Base-by-base conservation (phyloP, 1,284 basidiomycete genomes). In the Cutaneotrichosporon sp. region DNA sequence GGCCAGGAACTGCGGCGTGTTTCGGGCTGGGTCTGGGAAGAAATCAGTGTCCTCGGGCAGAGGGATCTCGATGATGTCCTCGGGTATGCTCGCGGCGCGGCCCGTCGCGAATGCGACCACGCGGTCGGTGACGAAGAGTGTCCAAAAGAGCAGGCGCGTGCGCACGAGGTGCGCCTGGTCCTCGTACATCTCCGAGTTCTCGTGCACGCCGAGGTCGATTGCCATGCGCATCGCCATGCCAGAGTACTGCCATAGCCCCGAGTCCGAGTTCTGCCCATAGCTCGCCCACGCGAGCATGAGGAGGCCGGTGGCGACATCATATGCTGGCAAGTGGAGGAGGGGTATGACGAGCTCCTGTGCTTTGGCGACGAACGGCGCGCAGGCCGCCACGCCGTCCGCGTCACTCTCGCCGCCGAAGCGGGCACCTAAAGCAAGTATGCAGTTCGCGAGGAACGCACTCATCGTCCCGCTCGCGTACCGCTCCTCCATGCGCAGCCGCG, bases 201-300 rank as follows among this genome's bases (percentile, higher is more conserved):
- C 77, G 63, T 82, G 81, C n/a, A 82, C 66, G 2, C 82, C 82
- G 2, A 82, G 69, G 69, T 83, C 81, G 38, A 80, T 72, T 1
- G 80, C 76, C 82, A 82, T 82, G 2, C 82, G 74, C 18, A 81
- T 77, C 9, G 81, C 78, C 76, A 83, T 82, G 5, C 82, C 72
- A 38, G 57, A 65, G 59, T 70, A 76, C 69, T 77, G 69, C 81
- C 81, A 83, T 40, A 81, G 62, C 7, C 81, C 81, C 47, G 76
- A 76, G 59, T 82, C 82, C 0, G 80, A 81, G 57, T 79, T 80
- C 67, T 81, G 81, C 0, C 82, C 82, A 62, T 77, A 82, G 57
- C 77, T 77, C 9, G 77, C 78, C 80, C 81, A 82, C 22, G 81
- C 75, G 18, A 83, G 72, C 10, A 80, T 66, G 1, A 82, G 66